phyloP scores from a whole-genome alignment of 305 asterid genomes.

The Andrographis paniculata region DNA sequence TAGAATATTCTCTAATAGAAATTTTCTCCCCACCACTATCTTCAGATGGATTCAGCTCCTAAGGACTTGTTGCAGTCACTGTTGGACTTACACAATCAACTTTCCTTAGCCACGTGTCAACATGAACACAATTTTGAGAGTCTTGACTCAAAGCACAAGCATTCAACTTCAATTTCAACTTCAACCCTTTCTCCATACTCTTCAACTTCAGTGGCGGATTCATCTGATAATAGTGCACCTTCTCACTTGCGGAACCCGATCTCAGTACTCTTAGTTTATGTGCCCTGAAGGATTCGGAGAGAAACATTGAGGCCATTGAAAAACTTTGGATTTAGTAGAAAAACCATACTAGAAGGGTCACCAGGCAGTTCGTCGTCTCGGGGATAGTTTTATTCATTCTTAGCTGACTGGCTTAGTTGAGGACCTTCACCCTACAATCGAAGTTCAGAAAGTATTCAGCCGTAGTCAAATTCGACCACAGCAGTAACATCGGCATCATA shows the following conservation, averaged over 20 bases:
- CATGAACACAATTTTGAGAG: too few relatives aligned
- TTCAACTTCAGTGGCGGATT: constrained; percentile 39
- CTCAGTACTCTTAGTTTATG: constrained; percentile 46
- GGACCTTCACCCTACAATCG: constrained; percentile 78
- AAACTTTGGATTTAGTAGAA: constrained; percentile 89
- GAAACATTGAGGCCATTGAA: constrained; percentile 75
- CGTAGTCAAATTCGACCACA: constrained; percentile 81
- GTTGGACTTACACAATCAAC: too few relatives aligned
- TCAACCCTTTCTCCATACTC: too few relatives aligned
- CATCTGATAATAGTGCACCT: constrained; percentile 27
- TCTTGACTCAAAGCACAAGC: too few relatives aligned
- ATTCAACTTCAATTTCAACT: too few relatives aligned
- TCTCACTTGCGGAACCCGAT: constrained; percentile 42
- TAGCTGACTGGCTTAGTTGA: constrained; percentile 89
- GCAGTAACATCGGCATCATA: constrained; percentile 82
- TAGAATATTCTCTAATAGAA: too few relatives aligned
- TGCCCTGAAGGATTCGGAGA: constrained; percentile 67
- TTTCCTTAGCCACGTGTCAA: too few relatives aligned
- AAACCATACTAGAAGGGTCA: constrained; percentile 99
- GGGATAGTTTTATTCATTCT: constrained; percentile 72
- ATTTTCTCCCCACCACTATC: too few relatives aligned
- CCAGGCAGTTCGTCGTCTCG: constrained; percentile 76
- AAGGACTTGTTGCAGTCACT: too few relatives aligned
- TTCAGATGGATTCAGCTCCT: too few relatives aligned
- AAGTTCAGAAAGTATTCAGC: constrained; percentile 78